Percentiles rank a stretch among this genome's conserved stretches.
phyloP scores from a whole-genome alignment of 192 early-diverging fungal genomes.

The Mortierella alpina region DNA sequence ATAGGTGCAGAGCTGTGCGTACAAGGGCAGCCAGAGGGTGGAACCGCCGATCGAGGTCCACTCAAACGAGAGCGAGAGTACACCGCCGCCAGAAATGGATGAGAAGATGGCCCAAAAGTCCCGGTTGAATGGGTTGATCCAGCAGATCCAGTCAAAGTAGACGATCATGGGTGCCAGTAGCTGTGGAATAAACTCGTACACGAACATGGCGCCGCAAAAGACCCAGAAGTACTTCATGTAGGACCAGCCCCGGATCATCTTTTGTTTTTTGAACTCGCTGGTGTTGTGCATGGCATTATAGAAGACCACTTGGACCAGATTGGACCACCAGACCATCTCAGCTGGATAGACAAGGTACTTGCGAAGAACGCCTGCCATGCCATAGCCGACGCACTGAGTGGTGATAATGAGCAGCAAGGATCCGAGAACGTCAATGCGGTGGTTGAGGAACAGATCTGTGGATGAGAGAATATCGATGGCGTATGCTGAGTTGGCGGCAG shows the following conservation, averaged over 20 bases:
- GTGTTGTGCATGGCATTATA: slow-evolving; percentile 58
- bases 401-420: slow-evolving; percentile 35
- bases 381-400: slow-evolving; percentile 43
- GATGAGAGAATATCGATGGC: slow-evolving; percentile 47
- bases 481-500: slow-evolving; percentile 60
- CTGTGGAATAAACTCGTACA: slow-evolving; percentile 61
- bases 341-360: slow-evolving; percentile 85
- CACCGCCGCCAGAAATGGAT: slow-evolving; percentile 68
- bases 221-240: slow-evolving; percentile 55
- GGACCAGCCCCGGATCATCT: slow-evolving; percentile 17
- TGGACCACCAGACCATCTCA: slow-evolving; percentile 88
- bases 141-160: slow-evolving; percentile 40
- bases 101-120: slow-evolving; percentile 52
- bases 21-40: slow-evolving; percentile 31
- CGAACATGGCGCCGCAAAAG: slow-evolving; percentile 50
- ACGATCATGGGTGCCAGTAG: slow-evolving; percentile 27
- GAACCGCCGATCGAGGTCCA: slow-evolving; percentile 60
- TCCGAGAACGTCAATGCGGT: slow-evolving; percentile 14
- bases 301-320: slow-evolving; percentile 65
- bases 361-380: slow-evolving; percentile 44
- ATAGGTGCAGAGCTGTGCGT: slow-evolving; percentile 56
- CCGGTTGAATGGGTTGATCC: slow-evolving; percentile 35
- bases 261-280: slow-evolving; percentile 16
- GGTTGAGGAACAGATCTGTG: slow-evolving; percentile 29
- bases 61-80: slow-evolving; percentile 77